Evolutionary conservation across 1,139 yeast genomes (phyloP).

Genomic region (Scheffersomyces insectosa): DNA sequence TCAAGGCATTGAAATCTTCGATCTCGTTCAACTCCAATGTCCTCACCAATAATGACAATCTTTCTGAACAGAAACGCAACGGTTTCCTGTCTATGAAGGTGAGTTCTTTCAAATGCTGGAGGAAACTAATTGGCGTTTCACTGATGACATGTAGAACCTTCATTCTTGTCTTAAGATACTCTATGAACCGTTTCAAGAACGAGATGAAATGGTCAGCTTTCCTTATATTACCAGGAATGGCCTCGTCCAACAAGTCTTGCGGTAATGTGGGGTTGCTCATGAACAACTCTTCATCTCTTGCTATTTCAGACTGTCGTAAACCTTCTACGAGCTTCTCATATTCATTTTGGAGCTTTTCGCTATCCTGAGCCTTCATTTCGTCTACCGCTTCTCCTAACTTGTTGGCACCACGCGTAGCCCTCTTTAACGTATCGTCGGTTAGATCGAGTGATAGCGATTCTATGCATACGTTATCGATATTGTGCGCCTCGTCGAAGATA

Average conservation of each 20-base stretch:
- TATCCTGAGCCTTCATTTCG: slow-evolving; percentile 78
- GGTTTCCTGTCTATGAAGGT: slow-evolving; percentile 94
- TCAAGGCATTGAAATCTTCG: slow-evolving; percentile 89
- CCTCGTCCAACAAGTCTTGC: slow-evolving; percentile 81
- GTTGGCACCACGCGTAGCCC: slow-evolving; percentile 68
- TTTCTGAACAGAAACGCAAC: slow-evolving; percentile 84
- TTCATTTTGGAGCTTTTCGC: slow-evolving; percentile 82
- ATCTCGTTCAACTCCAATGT: slow-evolving; percentile 86
- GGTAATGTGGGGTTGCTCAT: slow-evolving; percentile 89
- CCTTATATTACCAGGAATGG: slow-evolving; percentile 94
- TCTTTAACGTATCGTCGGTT: slow-evolving; percentile 47
- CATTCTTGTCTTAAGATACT: slow-evolving; percentile 94
- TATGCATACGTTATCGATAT: slow-evolving; percentile 96
- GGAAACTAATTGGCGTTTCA: slow-evolving; percentile 90
- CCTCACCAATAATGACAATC: slow-evolving; percentile 82
- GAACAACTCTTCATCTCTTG: slow-evolving; percentile 74
- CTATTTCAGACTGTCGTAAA: slow-evolving; percentile 72
- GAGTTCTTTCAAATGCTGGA: slow-evolving; percentile 88
- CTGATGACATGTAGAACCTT: slow-evolving; percentile 95
- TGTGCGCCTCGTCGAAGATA: slow-evolving; percentile 97
- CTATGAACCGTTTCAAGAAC: slow-evolving; percentile 87
- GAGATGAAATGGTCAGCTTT: slow-evolving; percentile 97
- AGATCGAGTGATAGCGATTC: slow-evolving; percentile 88
- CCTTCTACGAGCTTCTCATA: slow-evolving; percentile 92
- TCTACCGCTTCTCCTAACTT: slow-evolving; percentile 74